Evolutionary conservation across 345 rosid genomes (phyloP).

Genomic region (Raphanus raphanistrum): DNA sequence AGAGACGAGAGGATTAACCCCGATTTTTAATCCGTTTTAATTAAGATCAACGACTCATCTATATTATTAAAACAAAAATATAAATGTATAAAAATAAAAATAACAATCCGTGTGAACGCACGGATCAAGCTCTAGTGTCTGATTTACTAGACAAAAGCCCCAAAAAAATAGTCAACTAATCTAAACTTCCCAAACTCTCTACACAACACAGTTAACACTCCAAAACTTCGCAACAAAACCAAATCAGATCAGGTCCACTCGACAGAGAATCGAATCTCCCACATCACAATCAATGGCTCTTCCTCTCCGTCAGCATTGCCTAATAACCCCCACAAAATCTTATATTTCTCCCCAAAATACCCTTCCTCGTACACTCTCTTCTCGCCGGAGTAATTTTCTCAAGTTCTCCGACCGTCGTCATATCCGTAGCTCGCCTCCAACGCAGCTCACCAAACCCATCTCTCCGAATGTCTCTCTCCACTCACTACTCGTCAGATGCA

Average conservation of each 20-base stretch:
- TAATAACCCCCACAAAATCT: constrained; percentile 19
- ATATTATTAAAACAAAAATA: no score
- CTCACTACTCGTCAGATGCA: constrained; percentile 33
- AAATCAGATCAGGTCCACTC: constrained; percentile 25
- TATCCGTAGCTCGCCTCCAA: background rate
- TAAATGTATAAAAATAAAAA: no score
- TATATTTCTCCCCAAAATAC: constrained; percentile 9
- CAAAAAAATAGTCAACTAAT: background rate
- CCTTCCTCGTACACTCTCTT: constrained; percentile 2
- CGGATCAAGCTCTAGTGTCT: background rate
- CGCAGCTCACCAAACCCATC: constrained; percentile 1
- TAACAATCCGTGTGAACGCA: no score
- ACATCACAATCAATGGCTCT: constrained; percentile 36
- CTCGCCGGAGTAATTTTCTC: constrained; percentile 14
- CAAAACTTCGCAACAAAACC: background rate
- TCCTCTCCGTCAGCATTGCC: constrained; percentile 26
- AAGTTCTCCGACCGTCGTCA: background rate
- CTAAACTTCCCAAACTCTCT: background rate
- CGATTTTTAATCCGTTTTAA: background rate
- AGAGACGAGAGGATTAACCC: background rate
- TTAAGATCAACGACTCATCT: background rate
- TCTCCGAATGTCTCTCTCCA: background rate
- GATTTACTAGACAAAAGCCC: constrained; percentile 2
- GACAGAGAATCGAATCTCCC: constrained; percentile 33
- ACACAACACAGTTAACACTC: constrained; percentile 4